Evolutionary conservation across 805 yeast species (phyloP).

Genomic region (Cyberlindnera veronae): DNA sequence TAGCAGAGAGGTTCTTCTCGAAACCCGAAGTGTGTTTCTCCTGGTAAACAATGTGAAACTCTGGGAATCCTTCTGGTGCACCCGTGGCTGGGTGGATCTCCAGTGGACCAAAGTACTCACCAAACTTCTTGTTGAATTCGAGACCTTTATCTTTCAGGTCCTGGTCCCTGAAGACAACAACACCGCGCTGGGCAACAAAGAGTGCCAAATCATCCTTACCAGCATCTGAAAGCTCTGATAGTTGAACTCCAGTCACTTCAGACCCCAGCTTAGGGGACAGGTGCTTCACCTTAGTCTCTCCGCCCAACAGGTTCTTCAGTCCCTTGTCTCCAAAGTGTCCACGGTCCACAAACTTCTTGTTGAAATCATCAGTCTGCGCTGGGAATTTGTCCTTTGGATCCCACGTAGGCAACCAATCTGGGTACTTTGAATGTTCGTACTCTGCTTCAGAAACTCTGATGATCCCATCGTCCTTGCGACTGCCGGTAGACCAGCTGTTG

Average conservation of each 20-base stretch:
- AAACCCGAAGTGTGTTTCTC: conserved; percentile 30
- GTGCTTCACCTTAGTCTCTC: conserved; percentile 21
- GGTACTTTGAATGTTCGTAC: conserved; percentile 35
- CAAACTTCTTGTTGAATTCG: conserved; percentile 46
- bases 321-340: conserved; percentile 56
- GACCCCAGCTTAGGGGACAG: conserved; percentile 71
- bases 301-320: conserved; percentile 43
- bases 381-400: conserved; percentile 50
- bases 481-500: too few relatives aligned
- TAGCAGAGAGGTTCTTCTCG: conserved; percentile 21
- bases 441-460: conserved; percentile 40
- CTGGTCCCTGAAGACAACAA: conserved; percentile 62
- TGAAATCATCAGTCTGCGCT: conserved; percentile 51
- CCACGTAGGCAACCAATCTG: conserved; percentile 68
- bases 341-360: conserved; percentile 45
- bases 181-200: conserved; percentile 66
- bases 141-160: conserved; percentile 58
- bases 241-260: conserved; percentile 57
- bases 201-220: conserved; percentile 71
- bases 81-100: conserved; percentile 77
- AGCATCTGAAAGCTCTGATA: conserved; percentile 46
- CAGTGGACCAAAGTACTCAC: conserved; percentile 62
- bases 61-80: conserved; percentile 57
- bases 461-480: conserved; percentile 46
- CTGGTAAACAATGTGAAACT: conserved; percentile 60